A percentile compares a stretch with the other conserved stretches of the same genome.
These are phyloP conservation scores for Blepharisma japonicum DNA, from an alignment of 73 alveolate genomes.

Conservation along the genomic window DNA sequence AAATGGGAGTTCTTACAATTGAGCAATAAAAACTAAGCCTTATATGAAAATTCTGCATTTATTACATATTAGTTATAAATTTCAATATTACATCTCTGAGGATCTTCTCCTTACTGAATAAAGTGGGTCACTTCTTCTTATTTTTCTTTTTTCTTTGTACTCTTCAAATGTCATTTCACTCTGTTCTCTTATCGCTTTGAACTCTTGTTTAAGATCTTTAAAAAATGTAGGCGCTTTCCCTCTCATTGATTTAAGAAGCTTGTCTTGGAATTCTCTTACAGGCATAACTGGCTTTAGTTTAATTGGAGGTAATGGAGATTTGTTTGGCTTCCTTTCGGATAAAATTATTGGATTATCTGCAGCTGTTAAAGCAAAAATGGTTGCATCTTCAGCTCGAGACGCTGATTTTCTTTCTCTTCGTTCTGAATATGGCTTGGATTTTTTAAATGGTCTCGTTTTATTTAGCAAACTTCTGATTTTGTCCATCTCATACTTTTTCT, in stretches of 20 bases:
- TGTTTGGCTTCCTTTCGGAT: neutral
- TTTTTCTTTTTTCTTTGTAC: neutral
- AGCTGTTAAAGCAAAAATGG: slow-evolving; percentile 1
- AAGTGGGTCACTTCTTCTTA: slow-evolving; percentile 16
- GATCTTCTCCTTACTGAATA: neutral
- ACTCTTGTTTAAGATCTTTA: slow-evolving; percentile 15
- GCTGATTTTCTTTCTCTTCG: neutral
- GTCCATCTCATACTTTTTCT: neutral
- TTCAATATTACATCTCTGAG: too few species aligned
- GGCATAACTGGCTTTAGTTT: neutral
- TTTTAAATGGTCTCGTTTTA: neutral
- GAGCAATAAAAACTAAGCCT: too few species aligned
- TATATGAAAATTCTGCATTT: too few species aligned
- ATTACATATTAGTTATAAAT: too few species aligned
- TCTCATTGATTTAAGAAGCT: neutral
- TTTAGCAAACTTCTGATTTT: neutral
- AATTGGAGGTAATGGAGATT: neutral
- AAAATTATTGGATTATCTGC: neutral
- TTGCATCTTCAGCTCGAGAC: neutral
- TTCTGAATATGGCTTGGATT: neutral
- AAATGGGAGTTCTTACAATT: too few species aligned
- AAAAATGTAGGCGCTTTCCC: neutral
- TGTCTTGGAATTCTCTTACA: slow-evolving; percentile 23
- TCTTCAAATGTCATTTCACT: slow-evolving; percentile 24
- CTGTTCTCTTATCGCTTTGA: neutral